Evolutionary conservation across 805 yeast species (phyloP).

Genomic region (Ogataea paradorogensis): DNA sequence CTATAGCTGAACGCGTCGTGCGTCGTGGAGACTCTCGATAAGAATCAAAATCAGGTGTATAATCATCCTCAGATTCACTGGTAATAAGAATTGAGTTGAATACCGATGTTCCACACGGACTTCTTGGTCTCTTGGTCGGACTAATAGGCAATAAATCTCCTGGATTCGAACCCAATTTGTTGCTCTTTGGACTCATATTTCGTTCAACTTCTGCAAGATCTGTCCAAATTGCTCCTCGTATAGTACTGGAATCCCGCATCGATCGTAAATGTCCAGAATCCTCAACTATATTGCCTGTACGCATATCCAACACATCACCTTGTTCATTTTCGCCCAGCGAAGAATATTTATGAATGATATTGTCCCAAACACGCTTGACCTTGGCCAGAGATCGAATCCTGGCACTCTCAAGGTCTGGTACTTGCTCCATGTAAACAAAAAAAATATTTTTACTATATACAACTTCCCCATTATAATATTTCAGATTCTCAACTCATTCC

Average conservation of each 20-base stretch:
- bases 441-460: neutral
- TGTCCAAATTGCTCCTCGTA: conserved; percentile 38
- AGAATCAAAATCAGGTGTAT: conserved; percentile 6
- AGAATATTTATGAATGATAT: conserved; percentile 51
- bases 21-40: conserved; percentile 14
- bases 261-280: conserved; percentile 71
- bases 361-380: conserved; percentile 41
- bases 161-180: neutral
- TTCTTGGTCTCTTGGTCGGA: conserved; percentile 9
- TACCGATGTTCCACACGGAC: conserved; percentile 1
- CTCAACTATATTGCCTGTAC: conserved; percentile 57
- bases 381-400: conserved; percentile 20
- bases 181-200: conserved; percentile 9
- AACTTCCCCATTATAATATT: neutral
- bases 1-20: conserved; percentile 21
- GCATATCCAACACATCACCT: conserved; percentile 64
- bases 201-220: conserved; percentile 31
- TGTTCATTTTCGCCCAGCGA: conserved; percentile 45
- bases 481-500: neutral
- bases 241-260: conserved; percentile 27
- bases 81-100: conserved; percentile 17
- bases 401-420: conserved; percentile 13
- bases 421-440: conserved; percentile 13
- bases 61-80: conserved; percentile 21
- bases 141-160: conserved; percentile 1